phyloP scores from a whole-genome alignment of 2,329 filamentous ascomycete species.

The Aspergillus tanneri region DNA sequence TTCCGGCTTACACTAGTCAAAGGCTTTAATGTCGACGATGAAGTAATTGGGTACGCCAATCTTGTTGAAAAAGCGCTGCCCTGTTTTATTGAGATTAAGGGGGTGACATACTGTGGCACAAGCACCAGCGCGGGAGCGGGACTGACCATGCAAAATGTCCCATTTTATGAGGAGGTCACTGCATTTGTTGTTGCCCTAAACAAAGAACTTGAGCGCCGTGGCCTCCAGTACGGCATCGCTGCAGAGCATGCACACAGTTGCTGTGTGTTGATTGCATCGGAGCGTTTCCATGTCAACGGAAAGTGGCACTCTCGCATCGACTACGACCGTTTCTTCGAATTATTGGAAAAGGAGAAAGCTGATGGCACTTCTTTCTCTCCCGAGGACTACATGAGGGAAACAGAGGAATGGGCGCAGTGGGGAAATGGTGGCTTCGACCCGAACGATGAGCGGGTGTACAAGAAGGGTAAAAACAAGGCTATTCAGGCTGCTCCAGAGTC shows the following conservation, averaged over 20 bases:
- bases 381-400: constrained; percentile 88
- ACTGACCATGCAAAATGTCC: constrained; percentile 94
- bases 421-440: constrained; percentile 94
- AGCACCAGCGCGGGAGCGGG: constrained; percentile 79
- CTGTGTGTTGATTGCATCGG: constrained; percentile 82
- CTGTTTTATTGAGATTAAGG: constrained; percentile 93
- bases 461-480: constrained; percentile 65
- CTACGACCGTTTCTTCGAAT: constrained; percentile 82
- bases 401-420: constrained; percentile 92
- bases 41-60: constrained; percentile 84
- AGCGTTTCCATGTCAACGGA: constrained; percentile 71
- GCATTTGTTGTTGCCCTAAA: constrained; percentile 78
- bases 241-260: constrained; percentile 95
- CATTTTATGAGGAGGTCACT: constrained; percentile 87
- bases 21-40: constrained; percentile 95
- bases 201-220: constrained; percentile 64
- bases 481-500: constrained; percentile 8
- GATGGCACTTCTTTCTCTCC: constrained; percentile 70
- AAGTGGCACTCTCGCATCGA: constrained; percentile 92
- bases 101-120: constrained; percentile 94
- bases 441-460: constrained; percentile 79
- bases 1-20: constrained; percentile 95
- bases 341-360: constrained; percentile 63
- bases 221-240: constrained; percentile 82
- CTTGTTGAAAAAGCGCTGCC: constrained; percentile 83